phyloP scores from a whole-genome alignment of 306 rosid genomes.

The Prunus mongolica region DNA sequence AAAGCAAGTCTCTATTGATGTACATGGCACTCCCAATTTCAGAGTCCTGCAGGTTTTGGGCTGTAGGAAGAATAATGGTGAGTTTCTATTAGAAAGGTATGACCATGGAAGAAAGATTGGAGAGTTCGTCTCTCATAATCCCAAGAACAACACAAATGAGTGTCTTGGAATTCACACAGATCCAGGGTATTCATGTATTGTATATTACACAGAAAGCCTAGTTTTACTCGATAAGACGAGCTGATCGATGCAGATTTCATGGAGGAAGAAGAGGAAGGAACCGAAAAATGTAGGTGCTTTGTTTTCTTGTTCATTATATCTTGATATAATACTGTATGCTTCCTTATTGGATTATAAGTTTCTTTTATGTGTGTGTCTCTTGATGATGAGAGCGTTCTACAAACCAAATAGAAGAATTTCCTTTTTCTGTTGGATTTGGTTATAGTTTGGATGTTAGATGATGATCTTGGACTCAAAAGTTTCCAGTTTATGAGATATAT shows the following conservation, averaged over 20 bases:
- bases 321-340: no score
- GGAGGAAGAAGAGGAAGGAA: not conserved
- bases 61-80: not conserved
- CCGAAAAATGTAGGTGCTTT: not conserved
- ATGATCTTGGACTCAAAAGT: no score
- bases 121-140: constrained; percentile 12
- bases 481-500: no score
- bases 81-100: not conserved
- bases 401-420: no score
- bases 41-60: not conserved
- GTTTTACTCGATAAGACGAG: not conserved
- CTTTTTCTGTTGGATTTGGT: no score
- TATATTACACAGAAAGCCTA: constrained; percentile 3
- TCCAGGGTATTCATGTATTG: not conserved
- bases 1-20: not conserved
- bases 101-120: not conserved
- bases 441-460: no score
- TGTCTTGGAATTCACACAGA: not conserved
- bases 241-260: not conserved
- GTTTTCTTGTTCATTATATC: no score
- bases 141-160: not conserved
- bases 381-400: no score
- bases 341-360: no score
- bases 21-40: not conserved
- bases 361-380: no score